These are phyloP conservation scores for Cercophora scortea DNA, from an alignment of 495 filamentous ascomycete genomes.

Conservation along the genomic window DNA sequence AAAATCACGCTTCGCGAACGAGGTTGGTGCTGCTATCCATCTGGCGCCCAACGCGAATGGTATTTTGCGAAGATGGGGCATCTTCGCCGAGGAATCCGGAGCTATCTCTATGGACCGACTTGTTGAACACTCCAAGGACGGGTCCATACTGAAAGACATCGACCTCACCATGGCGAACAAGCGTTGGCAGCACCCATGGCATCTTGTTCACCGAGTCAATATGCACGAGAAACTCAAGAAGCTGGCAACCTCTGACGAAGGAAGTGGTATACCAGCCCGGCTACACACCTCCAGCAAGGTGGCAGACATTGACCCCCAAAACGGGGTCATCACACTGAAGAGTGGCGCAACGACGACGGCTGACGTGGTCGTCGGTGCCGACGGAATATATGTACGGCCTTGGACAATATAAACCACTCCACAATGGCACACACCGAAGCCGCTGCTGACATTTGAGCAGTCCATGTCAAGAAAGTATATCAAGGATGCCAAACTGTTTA, in stretches of 20 bases:
- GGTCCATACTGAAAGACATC: constrained; percentile 19
- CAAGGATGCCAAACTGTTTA: constrained; percentile 27
- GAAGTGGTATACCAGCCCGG: constrained; percentile 28
- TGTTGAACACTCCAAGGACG: constrained; percentile 25
- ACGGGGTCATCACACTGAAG: constrained; percentile 33
- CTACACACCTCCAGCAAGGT: constrained; percentile 39
- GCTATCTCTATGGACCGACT: constrained; percentile 25
- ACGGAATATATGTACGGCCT: constrained; percentile 28
- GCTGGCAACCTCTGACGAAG: constrained; percentile 30
- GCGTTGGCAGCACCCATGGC: constrained; percentile 43
- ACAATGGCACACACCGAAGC: background rate
- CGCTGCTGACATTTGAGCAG: constrained; percentile 2
- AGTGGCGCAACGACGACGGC: constrained; percentile 23
- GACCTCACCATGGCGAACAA: constrained; percentile 29
- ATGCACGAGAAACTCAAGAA: constrained; percentile 42
- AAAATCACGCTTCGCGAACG: constrained; percentile 43
- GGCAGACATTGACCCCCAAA: constrained; percentile 33
- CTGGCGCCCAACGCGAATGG: constrained; percentile 48
- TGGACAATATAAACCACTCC: background rate
- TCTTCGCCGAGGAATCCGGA: constrained; percentile 25
- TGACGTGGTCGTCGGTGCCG: constrained; percentile 35
- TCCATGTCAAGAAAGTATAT: constrained; percentile 24
- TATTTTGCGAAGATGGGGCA: constrained; percentile 37
- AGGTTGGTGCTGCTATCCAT: constrained; percentile 49
- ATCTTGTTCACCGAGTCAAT: constrained; percentile 43